These are phyloP conservation scores for Ambrosia artemisiifolia DNA, from an alignment of 129 eudicot genomes.

Conservation along the genomic window DNA sequence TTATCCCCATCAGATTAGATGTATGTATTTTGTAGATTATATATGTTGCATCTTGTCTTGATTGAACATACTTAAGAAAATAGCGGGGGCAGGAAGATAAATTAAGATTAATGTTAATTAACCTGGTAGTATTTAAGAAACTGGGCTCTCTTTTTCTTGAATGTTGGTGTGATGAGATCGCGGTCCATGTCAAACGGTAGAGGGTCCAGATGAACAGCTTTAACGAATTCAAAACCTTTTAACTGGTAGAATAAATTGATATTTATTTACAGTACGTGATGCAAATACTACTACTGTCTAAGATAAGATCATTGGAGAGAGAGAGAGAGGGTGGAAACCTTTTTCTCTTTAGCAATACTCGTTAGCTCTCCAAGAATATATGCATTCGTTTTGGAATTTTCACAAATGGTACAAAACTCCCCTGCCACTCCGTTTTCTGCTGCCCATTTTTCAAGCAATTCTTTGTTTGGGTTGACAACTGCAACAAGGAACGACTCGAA, in stretches of 20 bases:
- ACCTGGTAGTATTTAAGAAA: constrained; percentile 86
- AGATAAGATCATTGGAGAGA: background rate
- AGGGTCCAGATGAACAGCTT: constrained; percentile 77
- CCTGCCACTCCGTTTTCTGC: constrained; percentile 53
- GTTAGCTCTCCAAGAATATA: constrained; percentile 59
- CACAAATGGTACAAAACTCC: constrained; percentile 54
- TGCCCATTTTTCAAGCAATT: constrained; percentile 79
- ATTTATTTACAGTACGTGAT: background rate
- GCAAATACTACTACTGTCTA: background rate
- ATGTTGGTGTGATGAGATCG: constrained; percentile 83
- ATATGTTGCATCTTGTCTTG: background rate
- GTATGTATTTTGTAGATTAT: background rate
- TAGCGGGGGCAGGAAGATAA: no score
- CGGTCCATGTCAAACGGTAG: constrained; percentile 89
- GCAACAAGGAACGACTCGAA: constrained; percentile 86
- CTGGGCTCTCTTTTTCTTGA: constrained; percentile 73
- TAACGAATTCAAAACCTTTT: constrained; percentile 78
- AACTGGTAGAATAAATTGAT: constrained; percentile 41
- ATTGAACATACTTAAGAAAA: background rate
- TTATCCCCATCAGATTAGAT: background rate
- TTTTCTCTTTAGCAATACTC: constrained; percentile 67
- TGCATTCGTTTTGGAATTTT: constrained; percentile 54
- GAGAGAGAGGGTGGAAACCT: constrained; percentile 41
- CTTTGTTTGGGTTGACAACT: constrained; percentile 75
- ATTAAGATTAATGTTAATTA: no score